These are phyloP conservation scores for Pseudonectria buxi DNA, from an alignment of 2,329 filamentous ascomycete species.

Conservation along the genomic window DNA sequence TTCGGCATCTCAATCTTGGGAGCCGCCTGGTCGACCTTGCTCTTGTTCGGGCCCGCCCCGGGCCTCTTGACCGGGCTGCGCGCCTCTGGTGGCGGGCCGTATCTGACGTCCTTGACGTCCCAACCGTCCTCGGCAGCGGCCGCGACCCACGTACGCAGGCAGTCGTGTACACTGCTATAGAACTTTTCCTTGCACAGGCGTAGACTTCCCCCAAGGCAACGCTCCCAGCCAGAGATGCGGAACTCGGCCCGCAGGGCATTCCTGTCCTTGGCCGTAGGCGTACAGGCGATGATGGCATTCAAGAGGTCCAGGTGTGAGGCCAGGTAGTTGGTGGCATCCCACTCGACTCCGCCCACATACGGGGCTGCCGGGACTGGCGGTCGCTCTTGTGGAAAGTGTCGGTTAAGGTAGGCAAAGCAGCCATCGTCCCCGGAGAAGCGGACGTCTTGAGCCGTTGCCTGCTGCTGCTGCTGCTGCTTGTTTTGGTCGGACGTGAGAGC, in stretches of 20 bases:
- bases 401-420: slow-evolving; percentile 55
- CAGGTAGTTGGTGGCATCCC: slow-evolving; percentile 96
- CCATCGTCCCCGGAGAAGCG: slow-evolving; percentile 30
- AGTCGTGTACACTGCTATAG: slow-evolving; percentile 86
- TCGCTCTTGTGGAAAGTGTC: slow-evolving; percentile 76
- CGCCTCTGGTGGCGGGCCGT: slow-evolving; percentile 47
- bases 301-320: slow-evolving; percentile 87
- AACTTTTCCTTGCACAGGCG: slow-evolving; percentile 97
- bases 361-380: slow-evolving; percentile 90
- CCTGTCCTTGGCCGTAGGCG: slow-evolving; percentile 62
- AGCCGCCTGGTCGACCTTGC: slow-evolving; percentile 43
- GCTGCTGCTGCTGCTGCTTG: slow-evolving; percentile 13
- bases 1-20: slow-evolving; percentile 57
- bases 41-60: slow-evolving; percentile 33
- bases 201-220: slow-evolving; percentile 75
- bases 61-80: slow-evolving; percentile 26
- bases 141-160: slow-evolving; percentile 80
- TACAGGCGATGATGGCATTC: slow-evolving; percentile 81
- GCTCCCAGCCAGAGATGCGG: slow-evolving; percentile 82
- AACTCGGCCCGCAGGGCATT: slow-evolving; percentile 74
- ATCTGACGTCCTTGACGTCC: slow-evolving; percentile 74
- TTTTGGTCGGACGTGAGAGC: slow-evolving; percentile 41
- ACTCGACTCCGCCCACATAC: slow-evolving; percentile 95
- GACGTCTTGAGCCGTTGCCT: slow-evolving; percentile 14
- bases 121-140: slow-evolving; percentile 84